Conservation (phyloP, 306 rosid genomes). For the Cicer arietinum region DNA sequence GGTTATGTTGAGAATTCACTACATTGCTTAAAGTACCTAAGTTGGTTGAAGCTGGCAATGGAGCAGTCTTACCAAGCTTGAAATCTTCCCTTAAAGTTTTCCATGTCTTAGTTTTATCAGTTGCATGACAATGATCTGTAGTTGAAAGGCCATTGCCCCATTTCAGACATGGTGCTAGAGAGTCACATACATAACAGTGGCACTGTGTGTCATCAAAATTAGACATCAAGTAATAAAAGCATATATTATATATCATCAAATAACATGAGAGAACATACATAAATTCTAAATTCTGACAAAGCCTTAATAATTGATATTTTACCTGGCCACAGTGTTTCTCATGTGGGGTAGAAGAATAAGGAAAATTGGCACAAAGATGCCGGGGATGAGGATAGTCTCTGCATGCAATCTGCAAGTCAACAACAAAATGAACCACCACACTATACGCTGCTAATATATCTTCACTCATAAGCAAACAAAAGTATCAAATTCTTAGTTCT, state of each 20-base stretch:
- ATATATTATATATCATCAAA: not conserved
- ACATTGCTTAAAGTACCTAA: conserved; percentile 7
- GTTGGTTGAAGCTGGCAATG: conserved; percentile 48
- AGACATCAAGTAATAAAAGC: conserved; percentile 34
- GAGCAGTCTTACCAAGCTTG: conserved; percentile 47
- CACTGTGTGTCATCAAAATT: conserved; percentile 61
- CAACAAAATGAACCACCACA: conserved; percentile 31
- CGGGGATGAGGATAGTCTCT: conserved; percentile 89
- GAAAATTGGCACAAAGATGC: conserved; percentile 73
- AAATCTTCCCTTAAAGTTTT: conserved; percentile 49
- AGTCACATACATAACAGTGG: conserved; percentile 85
- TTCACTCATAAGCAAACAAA: conserved; percentile 3
- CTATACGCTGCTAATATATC: conserved; percentile 6
- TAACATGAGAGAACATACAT: conserved; percentile 8
- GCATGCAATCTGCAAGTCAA: conserved; percentile 74
- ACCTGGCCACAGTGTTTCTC: conserved; percentile 67
- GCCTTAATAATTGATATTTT: conserved; percentile 38
- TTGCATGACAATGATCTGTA: conserved; percentile 78
- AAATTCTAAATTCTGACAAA: not conserved
- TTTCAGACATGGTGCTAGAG: conserved; percentile 67
- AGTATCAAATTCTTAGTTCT: not conserved
- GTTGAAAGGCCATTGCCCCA: conserved; percentile 62
- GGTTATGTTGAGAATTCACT: conserved; percentile 40
- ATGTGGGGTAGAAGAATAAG: conserved; percentile 65
- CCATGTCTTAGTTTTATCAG: conserved; percentile 67